Evolutionary conservation across 305 asterid genomes (phyloP), one percentile per base, ranked within the genome.

Genomic region (Fraxinus xanthoxyloides): DNA sequence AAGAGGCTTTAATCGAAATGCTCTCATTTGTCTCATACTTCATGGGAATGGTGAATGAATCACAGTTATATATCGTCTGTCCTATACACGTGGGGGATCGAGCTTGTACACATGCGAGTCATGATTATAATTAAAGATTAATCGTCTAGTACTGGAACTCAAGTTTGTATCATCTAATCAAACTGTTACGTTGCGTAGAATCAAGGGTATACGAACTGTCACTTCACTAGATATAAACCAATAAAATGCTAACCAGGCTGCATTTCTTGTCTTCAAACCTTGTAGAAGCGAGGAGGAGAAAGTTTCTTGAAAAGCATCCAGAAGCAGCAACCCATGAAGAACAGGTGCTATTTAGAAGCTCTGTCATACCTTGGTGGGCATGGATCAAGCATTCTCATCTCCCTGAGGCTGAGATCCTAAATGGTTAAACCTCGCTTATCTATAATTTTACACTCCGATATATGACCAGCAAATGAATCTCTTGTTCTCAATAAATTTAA

Each of bases 291-390:
- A 86, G 69, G 80, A 89, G 98, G 86, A 90, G 98, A 85, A 90
- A 84, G 54, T 79, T 78, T 86, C 89, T 91, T 2, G 90, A 92
- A 86, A n/a, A 86, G 35, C 70, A 88, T 82, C 97, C 93, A 76
- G 95, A 89, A 78, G 90, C 90, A 35, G 85, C 98, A 70, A 86
- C 84, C 51, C 91, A 93, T 43, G 87, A 92, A 48, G 90, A 91
- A 31, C 90, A 94, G 0, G 95, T 93, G 63, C 51, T 83, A 36
- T 93, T 92, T 76, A 84, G 90, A 87, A 92, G 91, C 91, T 90
- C 94, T 0, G 77, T 89, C 78, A 85, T 93, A 81, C 97, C 95
- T 24, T 88, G 86, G 95, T 93, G 95, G 97, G 94, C 94, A 12
- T 93, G 95, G 97, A 90, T 92, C 59, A 69, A 79, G 75, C 93